Evolutionary conservation across 2,329 filamentous ascomycete genomes (phyloP).

Genomic region (Arachnomyces sp.): DNA sequence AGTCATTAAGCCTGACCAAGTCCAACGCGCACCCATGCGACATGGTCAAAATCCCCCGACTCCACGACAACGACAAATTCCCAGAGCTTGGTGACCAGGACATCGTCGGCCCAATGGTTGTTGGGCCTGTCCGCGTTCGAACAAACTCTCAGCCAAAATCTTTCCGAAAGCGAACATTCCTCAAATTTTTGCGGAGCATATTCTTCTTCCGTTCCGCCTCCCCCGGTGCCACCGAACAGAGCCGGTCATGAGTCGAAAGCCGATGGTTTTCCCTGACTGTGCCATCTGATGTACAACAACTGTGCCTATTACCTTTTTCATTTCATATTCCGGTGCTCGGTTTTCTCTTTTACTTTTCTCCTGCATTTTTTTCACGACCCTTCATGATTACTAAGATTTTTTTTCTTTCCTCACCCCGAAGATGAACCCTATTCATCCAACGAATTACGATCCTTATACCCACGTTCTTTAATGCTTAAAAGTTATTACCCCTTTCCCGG

Average conservation of each 20-base stretch:
- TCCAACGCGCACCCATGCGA: slow-evolving; percentile 39
- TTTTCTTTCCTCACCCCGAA: slow-evolving; percentile 17
- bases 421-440: slow-evolving; percentile 3
- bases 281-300: slow-evolving; percentile 18
- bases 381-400: slow-evolving; percentile 5
- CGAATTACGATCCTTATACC: slow-evolving; percentile 5
- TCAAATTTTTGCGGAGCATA: slow-evolving; percentile 37
- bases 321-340: slow-evolving; percentile 11
- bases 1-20: slow-evolving; percentile 30
- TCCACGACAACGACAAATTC: slow-evolving; percentile 63
- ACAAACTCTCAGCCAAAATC: slow-evolving; percentile 23
- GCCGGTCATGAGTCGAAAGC: neutral
- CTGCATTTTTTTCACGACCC: slow-evolving; percentile 1
- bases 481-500: too few relatives aligned
- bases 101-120: slow-evolving; percentile 86
- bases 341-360: too few relatives aligned
- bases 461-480: neutral
- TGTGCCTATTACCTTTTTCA: slow-evolving; percentile 19
- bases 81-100: slow-evolving; percentile 81
- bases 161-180: slow-evolving; percentile 35
- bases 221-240: slow-evolving; percentile 1
- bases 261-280: slow-evolving; percentile 19
- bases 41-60: slow-evolving; percentile 38
- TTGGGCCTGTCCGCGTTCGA: slow-evolving; percentile 28
- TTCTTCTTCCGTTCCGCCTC: slow-evolving; percentile 23